Conservation (phyloP, 345 rosid genomes). For the Dimocarpus longan region DNA sequence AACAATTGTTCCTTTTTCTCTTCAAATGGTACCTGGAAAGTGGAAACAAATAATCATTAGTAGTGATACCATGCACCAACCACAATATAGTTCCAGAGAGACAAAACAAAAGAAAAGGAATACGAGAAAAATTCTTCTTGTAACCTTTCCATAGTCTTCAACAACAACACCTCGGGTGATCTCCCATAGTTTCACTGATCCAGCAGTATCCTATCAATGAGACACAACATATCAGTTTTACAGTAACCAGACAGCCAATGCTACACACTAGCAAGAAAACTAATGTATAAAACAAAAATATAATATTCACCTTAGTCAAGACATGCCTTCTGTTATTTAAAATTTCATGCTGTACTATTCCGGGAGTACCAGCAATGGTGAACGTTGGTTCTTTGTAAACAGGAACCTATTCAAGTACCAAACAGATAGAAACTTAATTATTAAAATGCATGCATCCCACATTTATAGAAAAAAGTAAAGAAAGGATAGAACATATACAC, state of each 20-base stretch:
- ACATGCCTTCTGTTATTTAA: slow-evolving; percentile 95
- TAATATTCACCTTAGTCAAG: slow-evolving; percentile 75
- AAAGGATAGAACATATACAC: neutral
- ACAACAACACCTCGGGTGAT: slow-evolving; percentile 81
- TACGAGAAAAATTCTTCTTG: neutral
- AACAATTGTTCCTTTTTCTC: slow-evolving; percentile 89
- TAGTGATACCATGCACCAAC: neutral
- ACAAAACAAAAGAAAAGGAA: neutral
- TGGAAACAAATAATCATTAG: slow-evolving; percentile 18
- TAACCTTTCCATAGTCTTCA: slow-evolving; percentile 92
- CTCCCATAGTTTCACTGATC: slow-evolving; percentile 97
- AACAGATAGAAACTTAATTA: neutral
- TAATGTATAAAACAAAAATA: slow-evolving; percentile 14
- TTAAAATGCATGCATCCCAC: neutral
- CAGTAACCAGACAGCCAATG: slow-evolving; percentile 7
- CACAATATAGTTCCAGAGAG: neutral
- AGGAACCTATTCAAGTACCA: slow-evolving; percentile 61
- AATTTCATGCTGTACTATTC: slow-evolving; percentile 93
- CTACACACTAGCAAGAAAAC: slow-evolving; percentile 14
- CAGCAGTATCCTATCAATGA: slow-evolving; percentile 76
- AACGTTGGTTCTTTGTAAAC: slow-evolving; percentile 77
- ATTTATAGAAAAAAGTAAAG: neutral
- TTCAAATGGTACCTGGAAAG: slow-evolving; percentile 75
- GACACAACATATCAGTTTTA: slow-evolving; percentile 25
- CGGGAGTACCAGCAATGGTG: slow-evolving; percentile 81